Conservation (phyloP, 2,329 filamentous ascomycete genomes). For the Spiromastix sp. region DNA sequence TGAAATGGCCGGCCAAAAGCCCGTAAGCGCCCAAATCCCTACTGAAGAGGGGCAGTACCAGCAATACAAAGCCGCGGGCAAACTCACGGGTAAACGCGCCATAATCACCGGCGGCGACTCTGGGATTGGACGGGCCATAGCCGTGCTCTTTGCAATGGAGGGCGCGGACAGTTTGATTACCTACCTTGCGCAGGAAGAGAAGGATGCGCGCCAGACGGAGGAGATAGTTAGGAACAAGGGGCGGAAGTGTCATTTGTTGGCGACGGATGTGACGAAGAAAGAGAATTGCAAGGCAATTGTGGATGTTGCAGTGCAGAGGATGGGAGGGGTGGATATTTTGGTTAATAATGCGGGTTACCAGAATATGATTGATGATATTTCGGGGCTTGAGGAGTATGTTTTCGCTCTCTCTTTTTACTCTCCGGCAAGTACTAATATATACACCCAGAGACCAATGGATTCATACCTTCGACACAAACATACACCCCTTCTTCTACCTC, state of each 20-base stretch:
- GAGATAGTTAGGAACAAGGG: slow-evolving; percentile 58
- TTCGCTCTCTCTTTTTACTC: neutral
- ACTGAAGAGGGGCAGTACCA: slow-evolving; percentile 57
- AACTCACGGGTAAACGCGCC: slow-evolving; percentile 64
- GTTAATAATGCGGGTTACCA: slow-evolving; percentile 63
- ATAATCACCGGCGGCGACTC: slow-evolving; percentile 74
- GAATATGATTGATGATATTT: slow-evolving; percentile 63
- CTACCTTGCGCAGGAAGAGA: slow-evolving; percentile 65
- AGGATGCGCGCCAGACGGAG: slow-evolving; percentile 67
- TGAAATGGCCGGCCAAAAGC: slow-evolving; percentile 46
- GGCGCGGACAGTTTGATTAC: slow-evolving; percentile 64
- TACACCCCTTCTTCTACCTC: slow-evolving; percentile 71
- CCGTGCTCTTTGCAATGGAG: slow-evolving; percentile 71
- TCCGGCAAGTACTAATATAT: slow-evolving; percentile 39
- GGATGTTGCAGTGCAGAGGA: slow-evolving; percentile 52
- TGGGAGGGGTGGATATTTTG: slow-evolving; percentile 61
- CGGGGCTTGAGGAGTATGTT: slow-evolving; percentile 42
- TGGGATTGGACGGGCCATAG: slow-evolving; percentile 66
- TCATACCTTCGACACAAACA: slow-evolving; percentile 72
- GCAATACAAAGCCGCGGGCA: slow-evolving; percentile 63
- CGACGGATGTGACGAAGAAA: slow-evolving; percentile 54
- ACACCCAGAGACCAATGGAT: slow-evolving; percentile 61
- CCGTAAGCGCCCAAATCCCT: slow-evolving; percentile 56
- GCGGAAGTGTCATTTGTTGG: slow-evolving; percentile 51
- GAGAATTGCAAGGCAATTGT: slow-evolving; percentile 62